These are phyloP conservation scores for Dactylellina drechsleri DNA, from an alignment of 2,329 filamentous ascomycete genomes.

Conservation along the genomic window DNA sequence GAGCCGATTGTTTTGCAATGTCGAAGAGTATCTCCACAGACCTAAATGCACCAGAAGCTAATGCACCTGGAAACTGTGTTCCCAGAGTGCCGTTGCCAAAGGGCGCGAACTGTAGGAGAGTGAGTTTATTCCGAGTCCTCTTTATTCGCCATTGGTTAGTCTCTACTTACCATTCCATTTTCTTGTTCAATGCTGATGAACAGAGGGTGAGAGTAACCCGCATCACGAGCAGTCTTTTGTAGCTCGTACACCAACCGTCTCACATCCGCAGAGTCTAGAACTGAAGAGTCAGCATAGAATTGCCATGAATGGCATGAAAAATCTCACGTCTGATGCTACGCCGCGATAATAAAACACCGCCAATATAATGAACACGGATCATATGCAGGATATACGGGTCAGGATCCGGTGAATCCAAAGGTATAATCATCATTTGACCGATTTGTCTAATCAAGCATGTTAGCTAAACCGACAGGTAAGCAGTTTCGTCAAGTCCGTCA, in stretches of 20 bases:
- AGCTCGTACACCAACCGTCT: constrained; percentile 88
- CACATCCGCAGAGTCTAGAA: constrained; percentile 90
- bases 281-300: background rate
- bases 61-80: constrained; percentile 88
- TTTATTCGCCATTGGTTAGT: constrained; percentile 1
- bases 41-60: constrained; percentile 94
- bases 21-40: constrained; percentile 86
- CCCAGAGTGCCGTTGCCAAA: constrained; percentile 58
- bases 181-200: constrained; percentile 95
- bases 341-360: constrained; percentile 83
- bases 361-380: constrained; percentile 85
- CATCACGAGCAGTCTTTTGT: constrained; percentile 88
- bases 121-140: constrained; percentile 32
- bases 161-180: constrained; percentile 72
- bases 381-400: constrained; percentile 61
- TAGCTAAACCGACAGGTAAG: background rate
- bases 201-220: constrained; percentile 87
- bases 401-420: constrained; percentile 46
- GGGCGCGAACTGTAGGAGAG: constrained; percentile 56
- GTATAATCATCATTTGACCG: constrained; percentile 81
- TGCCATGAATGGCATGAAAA: background rate
- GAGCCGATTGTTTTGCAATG: constrained; percentile 90
- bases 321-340: constrained; percentile 82
- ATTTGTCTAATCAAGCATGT: constrained; percentile 66
- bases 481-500: background rate